Percentiles rank a stretch among this genome's conserved stretches.
Evolutionary conservation across 768 basidiomycete genomes (phyloP).

Genomic region (Tephrocybe sp.): DNA sequence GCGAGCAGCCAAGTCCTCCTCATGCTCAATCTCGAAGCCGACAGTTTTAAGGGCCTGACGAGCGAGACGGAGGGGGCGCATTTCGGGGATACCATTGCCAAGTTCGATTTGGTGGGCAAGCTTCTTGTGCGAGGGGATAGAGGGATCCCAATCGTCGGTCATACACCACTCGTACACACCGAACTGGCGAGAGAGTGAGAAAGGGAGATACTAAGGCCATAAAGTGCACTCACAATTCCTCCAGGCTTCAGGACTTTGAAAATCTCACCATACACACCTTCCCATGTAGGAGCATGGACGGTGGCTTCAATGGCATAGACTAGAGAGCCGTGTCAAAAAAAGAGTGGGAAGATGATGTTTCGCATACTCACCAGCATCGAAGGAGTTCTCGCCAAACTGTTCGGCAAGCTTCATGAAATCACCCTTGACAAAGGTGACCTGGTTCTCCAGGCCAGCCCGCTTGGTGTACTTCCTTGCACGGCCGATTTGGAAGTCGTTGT

Average conservation of each 20-base stretch:
- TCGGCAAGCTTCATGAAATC: constrained; percentile 96
- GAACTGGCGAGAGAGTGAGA: constrained; percentile 53
- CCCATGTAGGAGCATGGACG: constrained; percentile 92
- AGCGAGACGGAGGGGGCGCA: constrained; percentile 73
- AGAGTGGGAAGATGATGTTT: background rate
- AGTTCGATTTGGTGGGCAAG: constrained; percentile 91
- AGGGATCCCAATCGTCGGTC: constrained; percentile 92
- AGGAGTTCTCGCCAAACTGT: constrained; percentile 87
- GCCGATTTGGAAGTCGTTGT: constrained; percentile 92
- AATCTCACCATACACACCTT: constrained; percentile 94
- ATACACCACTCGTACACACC: constrained; percentile 99
- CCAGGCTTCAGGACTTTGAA: constrained; percentile 93
- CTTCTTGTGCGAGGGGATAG: constrained; percentile 81
- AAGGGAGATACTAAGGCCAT: background rate
- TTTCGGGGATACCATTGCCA: constrained; percentile 97
- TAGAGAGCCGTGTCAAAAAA: constrained; percentile 24
- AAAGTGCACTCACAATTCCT: constrained; percentile 67
- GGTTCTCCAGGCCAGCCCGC: constrained; percentile 68
- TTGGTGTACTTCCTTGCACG: constrained; percentile 84
- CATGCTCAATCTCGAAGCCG: constrained; percentile 84
- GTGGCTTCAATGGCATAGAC: constrained; percentile 99
- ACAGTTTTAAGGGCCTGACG: constrained; percentile 77
- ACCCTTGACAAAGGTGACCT: constrained; percentile 83
- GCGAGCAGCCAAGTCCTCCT: constrained; percentile 92
- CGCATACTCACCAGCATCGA: constrained; percentile 79